These are phyloP conservation scores for Strigomonas culicis DNA, from an alignment of 208 protist species.

Conservation along the genomic window DNA sequence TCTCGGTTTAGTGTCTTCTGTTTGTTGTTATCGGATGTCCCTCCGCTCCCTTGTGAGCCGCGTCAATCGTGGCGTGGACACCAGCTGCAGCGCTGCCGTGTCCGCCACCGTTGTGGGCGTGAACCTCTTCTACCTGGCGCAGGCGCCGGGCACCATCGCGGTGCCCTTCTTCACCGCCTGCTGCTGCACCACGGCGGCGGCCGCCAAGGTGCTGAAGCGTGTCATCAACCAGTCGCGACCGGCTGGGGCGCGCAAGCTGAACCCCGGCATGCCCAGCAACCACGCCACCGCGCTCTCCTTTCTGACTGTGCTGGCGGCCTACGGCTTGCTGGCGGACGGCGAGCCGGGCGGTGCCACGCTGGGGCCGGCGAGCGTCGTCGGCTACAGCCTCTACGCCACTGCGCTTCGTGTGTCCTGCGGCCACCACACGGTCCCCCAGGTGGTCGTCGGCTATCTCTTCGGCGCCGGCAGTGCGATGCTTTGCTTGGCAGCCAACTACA, in stretches of 20 bases:
- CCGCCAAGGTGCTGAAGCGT: slow-evolving; percentile 46
- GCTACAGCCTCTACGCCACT: slow-evolving; percentile 36
- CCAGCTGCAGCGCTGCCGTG: slow-evolving; percentile 34
- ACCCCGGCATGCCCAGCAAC: slow-evolving; percentile 69
- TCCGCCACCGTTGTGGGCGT: slow-evolving; percentile 25
- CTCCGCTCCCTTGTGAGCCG: not conserved
- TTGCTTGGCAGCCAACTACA: slow-evolving; percentile 30
- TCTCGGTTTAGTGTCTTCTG: not conserved
- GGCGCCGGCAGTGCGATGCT: slow-evolving; percentile 16
- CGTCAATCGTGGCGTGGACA: slow-evolving; percentile 30
- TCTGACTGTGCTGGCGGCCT: slow-evolving; percentile 22
- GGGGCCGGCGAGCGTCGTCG: slow-evolving; percentile 15
- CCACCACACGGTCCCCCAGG: slow-evolving; percentile 51
- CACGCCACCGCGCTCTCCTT: slow-evolving; percentile 53
- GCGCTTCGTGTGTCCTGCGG: slow-evolving; percentile 32
- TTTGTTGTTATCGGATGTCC: not conserved
- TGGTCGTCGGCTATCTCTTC: slow-evolving; percentile 34
- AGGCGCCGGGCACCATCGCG: slow-evolving; percentile 19
- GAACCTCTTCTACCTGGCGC: slow-evolving; percentile 31
- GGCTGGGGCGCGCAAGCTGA: slow-evolving; percentile 36
- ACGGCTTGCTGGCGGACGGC: slow-evolving; percentile 18
- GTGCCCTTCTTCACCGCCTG: slow-evolving; percentile 40
- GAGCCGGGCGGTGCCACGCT: not conserved
- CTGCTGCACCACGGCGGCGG: slow-evolving; percentile 31
- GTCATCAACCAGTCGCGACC: slow-evolving; percentile 47